Conservation (phyloP, 2,329 filamentous ascomycete species). For the Sclerotinia sclerotiorum region DNA sequence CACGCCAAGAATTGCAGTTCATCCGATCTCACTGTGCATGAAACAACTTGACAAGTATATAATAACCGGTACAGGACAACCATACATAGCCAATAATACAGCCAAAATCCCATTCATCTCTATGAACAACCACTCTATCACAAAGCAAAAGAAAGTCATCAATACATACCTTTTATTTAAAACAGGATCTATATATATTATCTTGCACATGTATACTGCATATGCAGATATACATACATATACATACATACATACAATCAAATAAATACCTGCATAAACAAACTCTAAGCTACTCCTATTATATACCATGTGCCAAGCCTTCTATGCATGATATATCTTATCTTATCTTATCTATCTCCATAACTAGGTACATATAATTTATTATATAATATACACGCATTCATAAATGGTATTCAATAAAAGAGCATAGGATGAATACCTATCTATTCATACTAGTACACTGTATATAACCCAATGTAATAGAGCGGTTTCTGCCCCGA, state of each 20-base stretch:
- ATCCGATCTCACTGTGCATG: constrained; percentile 12
- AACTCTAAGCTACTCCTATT: background rate
- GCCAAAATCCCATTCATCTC: background rate
- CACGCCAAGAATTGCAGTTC: background rate
- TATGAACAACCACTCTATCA: background rate
- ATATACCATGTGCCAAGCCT: background rate
- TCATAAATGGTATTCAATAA: background rate
- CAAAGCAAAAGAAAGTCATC: background rate
- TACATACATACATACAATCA: background rate
- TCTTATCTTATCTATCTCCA: constrained; percentile 6
- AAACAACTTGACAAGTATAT: background rate
- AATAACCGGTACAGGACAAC: background rate
- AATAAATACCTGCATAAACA: background rate
- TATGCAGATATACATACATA: too few relatives aligned
- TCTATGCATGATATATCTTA: background rate
- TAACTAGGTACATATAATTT: background rate
- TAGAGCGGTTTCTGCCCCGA: background rate
- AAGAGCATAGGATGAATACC: background rate
- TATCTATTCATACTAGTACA: background rate
- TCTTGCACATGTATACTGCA: background rate
- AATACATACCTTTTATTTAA: background rate
- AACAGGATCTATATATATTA: background rate
- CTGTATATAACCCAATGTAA: background rate
- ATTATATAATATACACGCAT: background rate
- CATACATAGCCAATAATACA: background rate